Base-by-base conservation (phyloP, 2,329 filamentous ascomycete genomes). In the Fusarium sp. region DNA sequence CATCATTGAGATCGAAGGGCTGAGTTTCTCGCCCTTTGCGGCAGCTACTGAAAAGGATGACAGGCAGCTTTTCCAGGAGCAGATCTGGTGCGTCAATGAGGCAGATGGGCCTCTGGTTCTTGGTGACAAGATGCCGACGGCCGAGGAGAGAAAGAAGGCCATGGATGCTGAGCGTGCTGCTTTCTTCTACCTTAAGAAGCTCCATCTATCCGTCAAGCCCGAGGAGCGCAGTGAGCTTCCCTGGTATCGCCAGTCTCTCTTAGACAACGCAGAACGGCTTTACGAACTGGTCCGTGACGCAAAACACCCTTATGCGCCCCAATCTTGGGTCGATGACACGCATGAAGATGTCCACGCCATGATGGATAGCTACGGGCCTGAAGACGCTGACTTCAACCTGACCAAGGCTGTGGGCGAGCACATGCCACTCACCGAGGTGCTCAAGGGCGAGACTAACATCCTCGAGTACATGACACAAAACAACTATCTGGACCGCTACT, bases 381-480 rank as follows among this genome's bases (percentile, higher is more conserved):
- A 46, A 18, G 10, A 31, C 44, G 54, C 50, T 3, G 16, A 11
- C n/a, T 43, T 46, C 7, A 43, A 30, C 40, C 34, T 58, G 3
- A 3, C 50, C 18, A 7, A 58, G 18, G 50, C 56, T 13, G 43
- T 48, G 7, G 56, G 56, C 39, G 28, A 59, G 27, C 43, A 52
- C 18, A 23, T 23, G 18, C 18, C 18, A 23, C 56, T 59, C 10
- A 46, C 47, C 9, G 11, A 16, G 23, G 23, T 23, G 4, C 36
- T 51, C 15, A 44, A 23, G 6, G 7, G 12, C 28, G 30, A 6
- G 10, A 7, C 13, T 2, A 51, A 6, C 16, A 48, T 60, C 6
- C 57, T 47, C 4, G 39, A 60, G 18, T 44, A 62, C 43, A 55
- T 62, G 43, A 16, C 23, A 4, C 51, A 62, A 27, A 43, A 62